Conservation (phyloP, 225 moss, liverwort and hornwort species). For the Antitrichia curtipendula region DNA sequence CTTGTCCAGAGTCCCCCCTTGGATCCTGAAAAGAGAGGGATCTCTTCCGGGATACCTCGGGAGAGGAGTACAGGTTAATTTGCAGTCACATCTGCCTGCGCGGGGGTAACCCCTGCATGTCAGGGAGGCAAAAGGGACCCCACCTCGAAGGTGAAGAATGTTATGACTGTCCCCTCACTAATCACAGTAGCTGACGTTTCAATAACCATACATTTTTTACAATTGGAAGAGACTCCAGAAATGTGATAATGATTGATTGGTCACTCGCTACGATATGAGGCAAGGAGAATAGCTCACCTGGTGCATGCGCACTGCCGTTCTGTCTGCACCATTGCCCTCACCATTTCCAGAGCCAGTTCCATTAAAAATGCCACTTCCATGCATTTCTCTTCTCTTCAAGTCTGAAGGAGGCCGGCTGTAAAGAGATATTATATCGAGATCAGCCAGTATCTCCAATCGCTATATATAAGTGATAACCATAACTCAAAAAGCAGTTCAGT, state of each 20-base stretch:
- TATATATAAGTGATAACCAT: neutral
- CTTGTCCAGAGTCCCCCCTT: neutral
- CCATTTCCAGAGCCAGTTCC: constrained; percentile 25
- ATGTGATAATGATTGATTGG: neutral
- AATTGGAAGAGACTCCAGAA: neutral
- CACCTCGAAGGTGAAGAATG: neutral
- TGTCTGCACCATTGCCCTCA: constrained; percentile 49
- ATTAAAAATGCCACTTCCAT: constrained; percentile 83
- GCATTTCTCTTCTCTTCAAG: constrained; percentile 90
- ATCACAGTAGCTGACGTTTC: neutral
- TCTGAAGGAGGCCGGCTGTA: constrained; percentile 46
- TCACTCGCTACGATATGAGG: neutral
- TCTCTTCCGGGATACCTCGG: neutral
- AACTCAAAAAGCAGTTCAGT: neutral
- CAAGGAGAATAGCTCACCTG: constrained; percentile 19
- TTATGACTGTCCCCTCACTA: neutral
- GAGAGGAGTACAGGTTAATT: neutral
- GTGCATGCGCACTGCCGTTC: constrained; percentile 76
- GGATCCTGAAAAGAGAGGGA: neutral
- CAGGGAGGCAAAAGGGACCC: neutral
- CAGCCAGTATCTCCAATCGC: neutral
- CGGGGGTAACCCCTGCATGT: neutral
- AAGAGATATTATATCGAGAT: neutral
- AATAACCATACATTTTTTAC: neutral
- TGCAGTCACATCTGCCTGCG: neutral